Evolutionary conservation across 805 yeast genomes (phyloP), one percentile per base, ranked within the genome.

Genomic region (Cyberlindnera suaveolens): DNA sequence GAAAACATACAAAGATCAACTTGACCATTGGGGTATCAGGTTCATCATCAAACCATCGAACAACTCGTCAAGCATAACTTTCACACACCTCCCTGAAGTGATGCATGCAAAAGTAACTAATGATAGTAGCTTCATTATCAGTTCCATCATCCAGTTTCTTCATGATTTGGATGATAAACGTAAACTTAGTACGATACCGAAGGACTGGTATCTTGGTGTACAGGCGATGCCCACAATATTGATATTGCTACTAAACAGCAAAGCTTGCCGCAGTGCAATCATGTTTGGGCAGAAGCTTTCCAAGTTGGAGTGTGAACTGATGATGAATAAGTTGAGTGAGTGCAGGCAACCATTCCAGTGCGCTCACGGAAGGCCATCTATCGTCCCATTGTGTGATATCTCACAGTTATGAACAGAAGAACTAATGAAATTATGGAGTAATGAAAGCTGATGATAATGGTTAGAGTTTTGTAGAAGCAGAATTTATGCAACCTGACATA

Each of bases 331-430:
- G 1, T 64, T 87, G 26, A 49, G 66, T 0, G 18, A 41, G 4
- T 85, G 95, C 53, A 52, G 62, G 13, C 60, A 70, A 16, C 95
- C 96, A 0, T 82, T 85, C 50, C 79, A 74, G 43, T 88, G 96
- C 66, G 96, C 96, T 0, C 96, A 87, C 59, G 95, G 95, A 0
- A 62, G 96, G 43, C 95, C 95, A 0, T 75, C 88, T 0, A 58
- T 82, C 11, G 72, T 78, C 1, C 89, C 90, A 0, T 46, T 78
- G 4, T 62, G 62, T 29, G 60, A 63, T 32, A 38, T 41, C 23
- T 27, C 47, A 15, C 38, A 44, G 19, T 20, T 39, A 32, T 32
- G 31, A 32, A 14, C 6, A 19, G 11, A 18, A 13, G 19, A 13
- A 19, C 32, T 14, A 34, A 17, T 19, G 6, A 31, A 16, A 31